Conservation (phyloP, 179 eudicot species). For the Drosera spatulata region DNA sequence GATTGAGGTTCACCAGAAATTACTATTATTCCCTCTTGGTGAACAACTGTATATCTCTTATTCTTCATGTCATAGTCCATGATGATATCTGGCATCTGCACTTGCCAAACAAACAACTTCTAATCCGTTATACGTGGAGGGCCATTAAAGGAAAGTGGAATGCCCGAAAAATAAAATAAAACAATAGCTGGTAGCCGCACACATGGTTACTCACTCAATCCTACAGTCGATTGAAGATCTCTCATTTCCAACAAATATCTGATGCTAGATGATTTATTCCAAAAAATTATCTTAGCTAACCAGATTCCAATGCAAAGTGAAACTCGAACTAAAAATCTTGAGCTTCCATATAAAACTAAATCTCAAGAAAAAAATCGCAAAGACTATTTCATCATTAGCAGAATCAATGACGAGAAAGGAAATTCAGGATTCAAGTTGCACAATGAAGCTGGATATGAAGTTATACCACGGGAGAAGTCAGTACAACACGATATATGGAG, state of each 20-base stretch:
- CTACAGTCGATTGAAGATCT: no score
- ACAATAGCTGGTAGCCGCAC: no score
- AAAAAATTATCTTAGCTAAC: no score
- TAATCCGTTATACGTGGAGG: background rate
- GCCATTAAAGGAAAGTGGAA: background rate
- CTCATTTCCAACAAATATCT: no score
- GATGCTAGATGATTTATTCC: no score
- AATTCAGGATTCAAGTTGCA: constrained; percentile 2
- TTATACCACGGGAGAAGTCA: constrained; percentile 94
- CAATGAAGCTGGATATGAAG: constrained; percentile 1
- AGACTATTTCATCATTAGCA: no score
- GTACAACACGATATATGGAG: constrained; percentile 57
- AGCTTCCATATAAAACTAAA: no score
- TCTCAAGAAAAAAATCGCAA: no score
- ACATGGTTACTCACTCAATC: no score
- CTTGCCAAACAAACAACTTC: constrained; percentile 4
- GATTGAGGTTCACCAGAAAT: constrained; percentile 15
- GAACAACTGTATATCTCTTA: constrained; percentile 40
- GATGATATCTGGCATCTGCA: constrained; percentile 83
- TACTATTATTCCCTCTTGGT: constrained; percentile 69
- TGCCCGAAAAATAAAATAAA: background rate
- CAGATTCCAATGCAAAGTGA: no score
- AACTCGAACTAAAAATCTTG: no score
- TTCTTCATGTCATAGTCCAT: constrained; percentile 80
- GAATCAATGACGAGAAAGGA: background rate